phyloP scores from a whole-genome alignment of 257 asterid genomes.

The Nicotiana otophora region DNA sequence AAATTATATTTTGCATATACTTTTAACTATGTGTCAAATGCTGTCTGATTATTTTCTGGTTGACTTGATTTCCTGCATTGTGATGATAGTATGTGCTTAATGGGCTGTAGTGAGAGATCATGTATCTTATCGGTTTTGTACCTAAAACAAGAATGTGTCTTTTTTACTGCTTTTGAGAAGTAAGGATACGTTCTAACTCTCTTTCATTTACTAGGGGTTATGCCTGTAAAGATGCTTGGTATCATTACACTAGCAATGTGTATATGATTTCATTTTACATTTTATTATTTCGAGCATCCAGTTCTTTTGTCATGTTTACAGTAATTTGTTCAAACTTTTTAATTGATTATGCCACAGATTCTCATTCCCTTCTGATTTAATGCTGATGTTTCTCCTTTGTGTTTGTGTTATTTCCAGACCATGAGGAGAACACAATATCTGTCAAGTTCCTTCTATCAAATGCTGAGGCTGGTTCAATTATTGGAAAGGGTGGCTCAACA shows the following conservation, averaged over 20 bases:
- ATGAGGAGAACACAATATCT: constrained; percentile 66
- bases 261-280: background rate
- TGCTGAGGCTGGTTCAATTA: constrained; percentile 97
- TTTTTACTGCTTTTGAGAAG: background rate
- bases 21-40: background rate
- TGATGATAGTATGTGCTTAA: background rate
- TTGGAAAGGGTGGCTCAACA: constrained; percentile 94
- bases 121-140: background rate
- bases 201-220: background rate
- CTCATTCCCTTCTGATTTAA: background rate
- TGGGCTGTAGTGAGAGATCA: background rate
- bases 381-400: constrained; percentile 3
- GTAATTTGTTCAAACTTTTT: background rate
- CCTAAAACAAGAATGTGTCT: background rate
- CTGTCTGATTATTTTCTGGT: background rate
- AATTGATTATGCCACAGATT: background rate
- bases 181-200: background rate
- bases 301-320: background rate
- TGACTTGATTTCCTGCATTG: background rate
- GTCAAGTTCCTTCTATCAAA: constrained; percentile 88
- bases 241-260: background rate
- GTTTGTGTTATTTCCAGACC: constrained; percentile 27
- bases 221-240: background rate
- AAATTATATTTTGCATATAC: background rate
- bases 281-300: background rate